Evolutionary conservation across 208 protist species (phyloP), one percentile per base, ranked within the genome.

Genomic region (Endotrypanum monterogeii): DNA sequence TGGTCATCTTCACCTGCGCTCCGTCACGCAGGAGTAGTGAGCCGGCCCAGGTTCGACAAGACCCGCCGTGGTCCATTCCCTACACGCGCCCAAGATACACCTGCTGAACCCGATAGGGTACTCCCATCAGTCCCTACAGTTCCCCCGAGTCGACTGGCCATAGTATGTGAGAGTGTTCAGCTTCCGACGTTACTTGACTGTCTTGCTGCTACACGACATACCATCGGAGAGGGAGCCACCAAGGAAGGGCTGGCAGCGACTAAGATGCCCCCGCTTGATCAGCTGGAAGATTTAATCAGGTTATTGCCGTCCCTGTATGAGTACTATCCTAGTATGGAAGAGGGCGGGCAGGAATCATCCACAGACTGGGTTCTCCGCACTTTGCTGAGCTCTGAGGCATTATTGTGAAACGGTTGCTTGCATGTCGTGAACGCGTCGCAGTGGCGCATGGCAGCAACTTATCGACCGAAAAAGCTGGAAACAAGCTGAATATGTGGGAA

Each of bases 281-380:
- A 76, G 51, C 57, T 88, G 28, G 83, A 88, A 44, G 62, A 56
- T 12, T 71, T 88, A 28, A 83, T 88, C 55, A 63, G 32, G 18
- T 55, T 60, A 63, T 67, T 88, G 67, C 83, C 83, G 3, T 78
- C 79, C 8, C 28, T 79, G 55, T 69, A 71, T 50, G 72, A 88
- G 71, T 88, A 88, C 71, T 73, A 83, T 48, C 83, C 76, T 7
- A 75, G 74, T n/a, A 66, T 72, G 7, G 60, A 76, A 46, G 76
- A 80, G n/a, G 73, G 58, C 12, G 79, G 70, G n/a, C 20, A 60
- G 32, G 78, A 74, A 2, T 52, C 75, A 28, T 82, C 75, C 28
- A 79, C 78, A 12, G 78, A 89, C 35, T 89, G 84, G 84, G 73
- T 89, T 16, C 52, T 89, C 30, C 23, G 35, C 8, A 54, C 75